Conservation (phyloP, 2,329 filamentous ascomycete species). For the Bipolaris bicolor region DNA sequence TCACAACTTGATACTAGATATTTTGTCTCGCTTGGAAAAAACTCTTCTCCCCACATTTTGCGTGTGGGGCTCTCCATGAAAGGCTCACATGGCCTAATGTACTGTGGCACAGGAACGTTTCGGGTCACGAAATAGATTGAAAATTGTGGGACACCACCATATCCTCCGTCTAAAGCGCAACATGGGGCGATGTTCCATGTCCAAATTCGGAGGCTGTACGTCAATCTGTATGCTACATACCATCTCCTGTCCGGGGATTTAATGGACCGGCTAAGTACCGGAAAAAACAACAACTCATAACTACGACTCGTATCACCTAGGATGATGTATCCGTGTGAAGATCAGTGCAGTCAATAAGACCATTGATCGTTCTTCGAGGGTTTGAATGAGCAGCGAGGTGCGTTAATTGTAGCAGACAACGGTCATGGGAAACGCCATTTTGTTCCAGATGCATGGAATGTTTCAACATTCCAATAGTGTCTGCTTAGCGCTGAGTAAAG, state of each 20-base stretch:
- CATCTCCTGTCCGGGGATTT: neutral
- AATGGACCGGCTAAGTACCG: neutral
- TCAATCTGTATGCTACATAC: neutral
- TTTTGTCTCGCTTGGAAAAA: neutral
- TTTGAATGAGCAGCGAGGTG: neutral
- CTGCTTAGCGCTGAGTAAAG: conserved; percentile 12
- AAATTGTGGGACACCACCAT: neutral
- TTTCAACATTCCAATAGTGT: neutral
- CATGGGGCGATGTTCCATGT: neutral
- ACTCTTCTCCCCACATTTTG: neutral
- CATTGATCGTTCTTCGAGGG: neutral
- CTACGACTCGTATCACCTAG: too few relatives aligned
- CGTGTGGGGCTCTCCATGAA: neutral
- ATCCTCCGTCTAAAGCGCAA: neutral
- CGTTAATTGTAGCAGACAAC: neutral
- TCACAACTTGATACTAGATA: neutral
- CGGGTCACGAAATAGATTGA: neutral
- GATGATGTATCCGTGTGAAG: neutral
- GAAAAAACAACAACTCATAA: too few relatives aligned
- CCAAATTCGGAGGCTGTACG: neutral
- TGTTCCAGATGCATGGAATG: too few relatives aligned
- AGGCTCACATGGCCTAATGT: neutral
- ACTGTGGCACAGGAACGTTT: neutral
- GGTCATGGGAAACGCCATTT: neutral
- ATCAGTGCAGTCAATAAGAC: neutral